Percentiles rank a stretch among this genome's conserved stretches.
These are phyloP conservation scores for Pisolithus tinctorius DNA, from an alignment of 768 basidiomycete genomes.

Conservation along the genomic window DNA sequence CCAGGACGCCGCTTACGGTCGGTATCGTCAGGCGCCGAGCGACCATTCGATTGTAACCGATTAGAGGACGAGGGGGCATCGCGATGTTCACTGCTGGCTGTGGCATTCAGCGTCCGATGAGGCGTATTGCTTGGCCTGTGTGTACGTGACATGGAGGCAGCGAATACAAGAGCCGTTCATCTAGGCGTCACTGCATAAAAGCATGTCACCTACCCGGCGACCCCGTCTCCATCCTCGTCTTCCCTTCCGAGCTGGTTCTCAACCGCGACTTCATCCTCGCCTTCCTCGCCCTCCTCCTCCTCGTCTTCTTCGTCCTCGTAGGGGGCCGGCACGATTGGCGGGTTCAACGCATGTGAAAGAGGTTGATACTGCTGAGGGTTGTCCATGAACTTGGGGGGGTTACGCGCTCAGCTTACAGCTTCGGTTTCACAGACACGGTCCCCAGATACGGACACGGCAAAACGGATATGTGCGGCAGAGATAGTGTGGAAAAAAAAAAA, in stretches of 20 bases:
- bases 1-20: conserved; percentile 68
- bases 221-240: conserved; percentile 36
- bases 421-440: background rate
- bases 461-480: background rate
- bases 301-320: conserved; percentile 52
- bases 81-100: conserved; percentile 14
- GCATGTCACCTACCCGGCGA: conserved; percentile 24
- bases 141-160: conserved; percentile 2
- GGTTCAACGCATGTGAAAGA: conserved; percentile 70
- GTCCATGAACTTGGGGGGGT: conserved; percentile 32
- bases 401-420: no score
- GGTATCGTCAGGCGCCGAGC: conserved; percentile 23
- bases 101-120: conserved; percentile 10
- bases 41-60: conserved; percentile 23
- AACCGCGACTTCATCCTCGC: conserved; percentile 61
- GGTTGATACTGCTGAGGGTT: conserved; percentile 79
- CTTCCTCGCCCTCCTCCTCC: conserved; percentile 64
- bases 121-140: conserved; percentile 18
- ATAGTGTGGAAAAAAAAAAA: background rate
- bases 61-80: conserved; percentile 1
- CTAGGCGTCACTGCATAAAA: conserved; percentile 5
- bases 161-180: conserved; percentile 1
- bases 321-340: conserved; percentile 33
- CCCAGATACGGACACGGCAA: background rate
- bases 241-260: conserved; percentile 57